phyloP scores from a whole-genome alignment of 768 basidiomycete species.

The Podaxis carcinomalis region DNA sequence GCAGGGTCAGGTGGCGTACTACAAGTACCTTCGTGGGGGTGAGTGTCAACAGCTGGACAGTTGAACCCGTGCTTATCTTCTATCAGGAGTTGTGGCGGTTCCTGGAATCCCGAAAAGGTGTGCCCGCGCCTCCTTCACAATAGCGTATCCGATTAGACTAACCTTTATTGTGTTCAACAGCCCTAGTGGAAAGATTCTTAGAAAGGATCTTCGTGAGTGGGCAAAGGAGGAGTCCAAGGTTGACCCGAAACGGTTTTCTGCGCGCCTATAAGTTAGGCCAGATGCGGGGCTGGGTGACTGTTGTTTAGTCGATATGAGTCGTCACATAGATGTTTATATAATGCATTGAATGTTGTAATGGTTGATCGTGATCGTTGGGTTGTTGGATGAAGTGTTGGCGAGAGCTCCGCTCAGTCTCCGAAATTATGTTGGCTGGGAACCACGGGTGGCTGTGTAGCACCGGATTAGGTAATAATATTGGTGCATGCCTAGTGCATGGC shows the following conservation, averaged over 20 bases:
- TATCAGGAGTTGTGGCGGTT: constrained; percentile 48
- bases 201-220: constrained; percentile 15
- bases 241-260: not conserved
- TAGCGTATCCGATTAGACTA: not conserved
- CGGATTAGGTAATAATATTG: not conserved
- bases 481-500: not conserved
- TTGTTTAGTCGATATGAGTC: not conserved
- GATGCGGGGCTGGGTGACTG: not conserved
- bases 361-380: not conserved
- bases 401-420: not conserved
- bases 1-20: constrained; percentile 45
- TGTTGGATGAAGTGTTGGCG: not conserved
- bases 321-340: not conserved
- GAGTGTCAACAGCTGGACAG: constrained; percentile 10
- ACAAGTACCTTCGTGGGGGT: constrained; percentile 63
- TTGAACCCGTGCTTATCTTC: not conserved
- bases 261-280: not conserved
- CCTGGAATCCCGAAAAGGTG: constrained; percentile 51
- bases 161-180: not conserved
- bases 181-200: constrained; percentile 15
- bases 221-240: constrained; percentile 6
- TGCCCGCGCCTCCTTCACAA: not conserved
- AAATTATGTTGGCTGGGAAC: not conserved
- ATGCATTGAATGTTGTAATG: constrained; percentile 1
- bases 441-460: not conserved